Evolutionary conservation across 768 basidiomycete genomes (phyloP), one percentile per base, ranked within the genome.

Genomic region (Phylloporus sp.): DNA sequence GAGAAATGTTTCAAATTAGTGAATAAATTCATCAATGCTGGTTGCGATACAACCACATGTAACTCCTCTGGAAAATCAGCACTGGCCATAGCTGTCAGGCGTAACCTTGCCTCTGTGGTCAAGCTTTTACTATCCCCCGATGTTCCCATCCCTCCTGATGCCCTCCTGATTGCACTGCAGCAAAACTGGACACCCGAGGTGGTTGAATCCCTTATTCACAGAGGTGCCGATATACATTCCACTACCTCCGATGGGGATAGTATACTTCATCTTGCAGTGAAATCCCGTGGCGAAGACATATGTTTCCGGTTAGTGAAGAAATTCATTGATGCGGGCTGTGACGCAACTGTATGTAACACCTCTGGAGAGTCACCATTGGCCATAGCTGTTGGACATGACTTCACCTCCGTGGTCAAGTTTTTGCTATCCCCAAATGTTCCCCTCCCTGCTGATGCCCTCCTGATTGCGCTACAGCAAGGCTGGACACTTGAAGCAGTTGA

Each of bases 181-280:
- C 8, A 12, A 11, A 2, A 3, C 7, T 9, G 5, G 2, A 23
- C 27, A 16, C 47, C 28, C 2, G 15, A 40, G 24, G 13, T 31
- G 13, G 10, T 48, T 6, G 6, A 31, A 3, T 6, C 10, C 18
- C 20, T 47, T 3, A 5, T 38, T n/a, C n/a, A n/a, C n/a, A n/a
- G n/a, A n/a, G n/a, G n/a, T 29, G 47, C 38, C 9, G 20, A 48
- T 31, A 4, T 48, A 10, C 47, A 23, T 8, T 13, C 47, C 11
- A 40, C 29, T 15, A 48, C 36, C 5, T 18, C 26, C 2, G 15
- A 48, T 3, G 58, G 35, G 12, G 58, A 66, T 36, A 69, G n/a
- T 3, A 18, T 18, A 36, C n/a, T 36, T 1, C 35, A 36, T 18
- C 35, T 36, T 16, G n/a, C 35, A 6, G 5, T 10, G 8, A 9